Evolutionary conservation across 2,329 filamentous ascomycete genomes (phyloP).

Genomic region (Alternaria novae-zelandiae): DNA sequence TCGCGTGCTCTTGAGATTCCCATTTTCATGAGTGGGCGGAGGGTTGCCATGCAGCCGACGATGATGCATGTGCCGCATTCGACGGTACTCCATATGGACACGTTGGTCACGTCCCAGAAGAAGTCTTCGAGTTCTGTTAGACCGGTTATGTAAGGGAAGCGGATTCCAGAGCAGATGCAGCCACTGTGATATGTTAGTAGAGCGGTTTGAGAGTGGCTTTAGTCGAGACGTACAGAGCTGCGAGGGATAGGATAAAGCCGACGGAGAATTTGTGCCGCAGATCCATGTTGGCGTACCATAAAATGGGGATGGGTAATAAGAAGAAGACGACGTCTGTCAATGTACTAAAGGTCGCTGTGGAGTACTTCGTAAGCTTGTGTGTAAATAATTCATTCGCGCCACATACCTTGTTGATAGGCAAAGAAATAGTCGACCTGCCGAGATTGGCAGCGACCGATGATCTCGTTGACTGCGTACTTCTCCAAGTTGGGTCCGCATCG

Average conservation of each 20-base stretch:
- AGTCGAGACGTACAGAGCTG: slow-evolving; percentile 32
- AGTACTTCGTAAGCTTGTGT: neutral
- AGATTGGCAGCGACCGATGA: slow-evolving; percentile 50
- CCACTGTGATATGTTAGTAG: slow-evolving; percentile 48
- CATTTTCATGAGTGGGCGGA: slow-evolving; percentile 55
- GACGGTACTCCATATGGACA: slow-evolving; percentile 51
- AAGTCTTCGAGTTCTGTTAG: slow-evolving; percentile 53
- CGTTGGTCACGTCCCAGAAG: slow-evolving; percentile 54
- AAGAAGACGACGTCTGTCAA: slow-evolving; percentile 43
- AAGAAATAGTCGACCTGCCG: slow-evolving; percentile 58
- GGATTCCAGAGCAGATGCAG: slow-evolving; percentile 61
- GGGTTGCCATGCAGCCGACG: slow-evolving; percentile 59
- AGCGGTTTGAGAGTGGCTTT: too few relatives aligned
- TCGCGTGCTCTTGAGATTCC: neutral
- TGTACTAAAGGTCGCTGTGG: slow-evolving; percentile 34
- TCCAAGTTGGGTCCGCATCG: slow-evolving; percentile 53
- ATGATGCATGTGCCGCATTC: slow-evolving; percentile 50
- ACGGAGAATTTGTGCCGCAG: slow-evolving; percentile 59
- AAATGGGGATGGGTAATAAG: slow-evolving; percentile 53
- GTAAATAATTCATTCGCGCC: neutral
- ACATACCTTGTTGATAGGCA: slow-evolving; percentile 50
- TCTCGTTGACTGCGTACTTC: slow-evolving; percentile 39
- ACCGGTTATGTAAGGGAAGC: slow-evolving; percentile 55
- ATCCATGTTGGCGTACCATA: slow-evolving; percentile 64
- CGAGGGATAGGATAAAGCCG: slow-evolving; percentile 60